Conservation (phyloP, 768 basidiomycete species). For the Rhodotorula paludigena region DNA sequence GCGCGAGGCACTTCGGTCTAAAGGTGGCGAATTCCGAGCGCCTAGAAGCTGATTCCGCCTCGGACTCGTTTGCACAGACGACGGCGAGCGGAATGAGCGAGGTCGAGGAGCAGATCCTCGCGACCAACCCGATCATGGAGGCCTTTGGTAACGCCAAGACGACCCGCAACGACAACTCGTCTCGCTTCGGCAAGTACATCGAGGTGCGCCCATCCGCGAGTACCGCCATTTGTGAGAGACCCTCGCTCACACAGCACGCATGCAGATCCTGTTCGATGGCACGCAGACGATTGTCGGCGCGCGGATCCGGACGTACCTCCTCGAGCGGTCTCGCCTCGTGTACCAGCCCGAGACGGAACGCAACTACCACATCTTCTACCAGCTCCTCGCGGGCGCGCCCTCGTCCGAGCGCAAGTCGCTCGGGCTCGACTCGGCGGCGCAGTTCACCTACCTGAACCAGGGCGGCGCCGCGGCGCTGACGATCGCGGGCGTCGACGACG, state of each 20-base stretch:
- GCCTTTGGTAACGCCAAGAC: conserved; percentile 99
- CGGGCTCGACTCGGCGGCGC: conserved; percentile 78
- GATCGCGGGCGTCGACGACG: conserved; percentile 89
- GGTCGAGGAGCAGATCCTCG: conserved; percentile 93
- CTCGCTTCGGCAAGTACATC: conserved; percentile 98
- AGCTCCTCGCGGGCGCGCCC: conserved; percentile 93
- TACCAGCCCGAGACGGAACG: conserved; percentile 95
- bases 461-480: conserved; percentile 82
- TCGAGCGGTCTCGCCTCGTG: conserved; percentile 94
- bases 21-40: background rate
- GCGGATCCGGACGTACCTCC: conserved; percentile 93
- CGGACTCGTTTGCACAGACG: background rate
- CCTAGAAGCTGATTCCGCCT: too few relatives aligned
- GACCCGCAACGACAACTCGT: conserved; percentile 97
- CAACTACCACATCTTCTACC: conserved; percentile 99
- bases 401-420: conserved; percentile 91
- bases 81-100: conserved; percentile 60
- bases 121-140: conserved; percentile 98
- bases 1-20: background rate
- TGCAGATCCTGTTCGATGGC: conserved; percentile 95
- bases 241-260: too few relatives aligned
- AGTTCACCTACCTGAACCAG: conserved; percentile 88
- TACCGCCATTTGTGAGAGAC: background rate
- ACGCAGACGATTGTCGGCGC: conserved; percentile 96
- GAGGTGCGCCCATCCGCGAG: conserved; percentile 72